A percentile compares a stretch with the other conserved stretches of the same genome.
These are phyloP conservation scores for Dimocarpus longan DNA, from an alignment of 345 rosid species.

Conservation along the genomic window DNA sequence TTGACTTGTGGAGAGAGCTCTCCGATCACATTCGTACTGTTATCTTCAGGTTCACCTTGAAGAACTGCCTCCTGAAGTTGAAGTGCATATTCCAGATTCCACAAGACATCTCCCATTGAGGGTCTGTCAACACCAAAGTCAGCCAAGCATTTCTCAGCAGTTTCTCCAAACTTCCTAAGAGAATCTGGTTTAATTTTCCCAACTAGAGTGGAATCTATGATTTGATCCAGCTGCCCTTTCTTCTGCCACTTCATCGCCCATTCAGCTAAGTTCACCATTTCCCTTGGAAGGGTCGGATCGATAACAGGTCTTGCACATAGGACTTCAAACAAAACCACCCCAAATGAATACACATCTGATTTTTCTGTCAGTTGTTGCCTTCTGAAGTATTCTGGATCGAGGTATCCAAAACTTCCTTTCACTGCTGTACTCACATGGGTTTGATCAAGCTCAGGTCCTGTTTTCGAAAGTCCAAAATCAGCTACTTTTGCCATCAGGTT, in stretches of 20 bases:
- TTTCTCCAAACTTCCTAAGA: constrained; percentile 78
- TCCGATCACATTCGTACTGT: constrained; percentile 73
- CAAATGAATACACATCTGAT: constrained; percentile 90
- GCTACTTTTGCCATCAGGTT: constrained; percentile 80
- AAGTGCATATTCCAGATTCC: constrained; percentile 90
- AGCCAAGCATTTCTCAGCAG: constrained; percentile 90
- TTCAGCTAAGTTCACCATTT: constrained; percentile 91
- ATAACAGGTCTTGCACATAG: constrained; percentile 95
- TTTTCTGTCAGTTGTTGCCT: constrained; percentile 90
- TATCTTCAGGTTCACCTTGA: constrained; percentile 64
- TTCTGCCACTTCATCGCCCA: constrained; percentile 96
- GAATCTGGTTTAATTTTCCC: constrained; percentile 72
- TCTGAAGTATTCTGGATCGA: constrained; percentile 90
- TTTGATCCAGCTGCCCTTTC: constrained; percentile 77
- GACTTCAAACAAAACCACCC: constrained; percentile 88
- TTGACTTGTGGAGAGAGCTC: constrained; percentile 59
- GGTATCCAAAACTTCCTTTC: constrained; percentile 92
- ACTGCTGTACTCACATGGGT: constrained; percentile 97
- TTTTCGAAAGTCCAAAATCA: constrained; percentile 88
- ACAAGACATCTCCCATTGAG: constrained; percentile 85
- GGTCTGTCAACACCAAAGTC: constrained; percentile 83
- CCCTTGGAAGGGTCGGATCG: constrained; percentile 84
- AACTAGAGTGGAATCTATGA: constrained; percentile 62
- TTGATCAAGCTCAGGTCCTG: constrained; percentile 91
- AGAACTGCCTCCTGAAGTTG: constrained; percentile 72